Conservation (phyloP, 331 rosid genomes). For the Cydonia oblonga region DNA sequence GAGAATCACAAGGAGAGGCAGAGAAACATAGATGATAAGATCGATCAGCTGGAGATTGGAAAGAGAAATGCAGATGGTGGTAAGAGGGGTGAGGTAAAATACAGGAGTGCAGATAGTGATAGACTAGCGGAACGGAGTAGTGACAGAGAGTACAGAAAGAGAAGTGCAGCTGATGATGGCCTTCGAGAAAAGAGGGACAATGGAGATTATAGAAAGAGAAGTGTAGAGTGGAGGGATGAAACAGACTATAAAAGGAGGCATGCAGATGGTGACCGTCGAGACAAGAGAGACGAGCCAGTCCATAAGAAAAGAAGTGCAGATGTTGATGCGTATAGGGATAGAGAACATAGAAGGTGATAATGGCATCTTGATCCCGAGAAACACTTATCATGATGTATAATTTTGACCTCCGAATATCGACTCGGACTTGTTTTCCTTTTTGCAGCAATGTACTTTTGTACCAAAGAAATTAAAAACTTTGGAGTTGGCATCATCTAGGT, state of each 20-base stretch:
- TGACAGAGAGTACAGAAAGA: constrained; percentile 30
- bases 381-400: neutral
- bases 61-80: constrained; percentile 12
- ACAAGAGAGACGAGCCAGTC: constrained; percentile 25
- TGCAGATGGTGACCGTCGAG: constrained; percentile 24
- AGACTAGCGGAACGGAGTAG: constrained; percentile 13
- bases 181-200: constrained; percentile 25
- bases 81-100: constrained; percentile 10
- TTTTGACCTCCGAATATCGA: neutral
- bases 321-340: constrained; percentile 33
- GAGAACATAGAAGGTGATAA: constrained; percentile 31
- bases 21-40: constrained; percentile 15
- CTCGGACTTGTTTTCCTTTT: neutral
- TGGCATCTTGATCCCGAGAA: constrained; percentile 13
- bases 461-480: neutral
- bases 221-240: constrained; percentile 18
- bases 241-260: constrained; percentile 19
- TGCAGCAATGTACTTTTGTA: neutral
- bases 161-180: constrained; percentile 1
- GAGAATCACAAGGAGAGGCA: constrained; percentile 18
- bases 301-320: constrained; percentile 31
- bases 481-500: neutral
- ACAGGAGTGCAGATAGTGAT: constrained; percentile 12
- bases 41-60: neutral
- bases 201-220: constrained; percentile 22